Evolutionary conservation across 108 stramenopile genomes (phyloP).

Genomic region (Skeletonema costatum): DNA sequence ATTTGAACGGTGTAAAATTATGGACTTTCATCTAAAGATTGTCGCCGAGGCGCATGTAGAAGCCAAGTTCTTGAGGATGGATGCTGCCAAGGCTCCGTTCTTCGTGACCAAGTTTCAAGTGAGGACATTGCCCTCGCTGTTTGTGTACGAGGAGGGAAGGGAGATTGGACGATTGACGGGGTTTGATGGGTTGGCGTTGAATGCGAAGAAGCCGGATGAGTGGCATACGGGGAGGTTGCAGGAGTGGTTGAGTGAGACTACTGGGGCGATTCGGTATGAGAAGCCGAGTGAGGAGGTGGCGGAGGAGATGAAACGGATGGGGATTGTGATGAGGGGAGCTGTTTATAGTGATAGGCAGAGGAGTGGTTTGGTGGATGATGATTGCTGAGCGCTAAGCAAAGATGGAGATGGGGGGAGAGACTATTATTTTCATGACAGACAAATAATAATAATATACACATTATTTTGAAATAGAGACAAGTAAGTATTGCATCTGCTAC

Average conservation of each 20-base stretch:
- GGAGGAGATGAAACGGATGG: constrained; percentile 51
- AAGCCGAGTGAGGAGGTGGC: constrained; percentile 51
- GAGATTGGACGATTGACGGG: constrained; percentile 72
- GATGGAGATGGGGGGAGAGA: background rate
- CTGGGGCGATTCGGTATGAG: constrained; percentile 74
- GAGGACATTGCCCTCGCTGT: constrained; percentile 69
- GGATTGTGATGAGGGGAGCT: constrained; percentile 38
- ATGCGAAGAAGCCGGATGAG: constrained; percentile 64
- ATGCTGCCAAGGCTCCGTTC: constrained; percentile 97
- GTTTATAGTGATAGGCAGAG: constrained; percentile 37
- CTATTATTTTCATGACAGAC: background rate
- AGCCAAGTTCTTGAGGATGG: constrained; percentile 91
- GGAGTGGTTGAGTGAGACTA: constrained; percentile 67
- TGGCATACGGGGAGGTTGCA: constrained; percentile 73
- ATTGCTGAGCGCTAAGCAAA: background rate
- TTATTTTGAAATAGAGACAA: background rate
- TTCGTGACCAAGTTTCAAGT: constrained; percentile 92
- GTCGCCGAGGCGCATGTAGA: constrained; percentile 77
- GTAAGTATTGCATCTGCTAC: background rate
- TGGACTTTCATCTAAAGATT: constrained; percentile 92
- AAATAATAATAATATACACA: background rate
- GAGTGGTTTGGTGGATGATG: constrained; percentile 34
- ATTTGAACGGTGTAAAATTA: constrained; percentile 93
- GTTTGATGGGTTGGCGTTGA: constrained; percentile 69
- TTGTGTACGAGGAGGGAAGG: constrained; percentile 86